Evolutionary conservation across 1,284 basidiomycete species (phyloP), one percentile per base, ranked within the genome.

Genomic region (Puccinia hordei): DNA sequence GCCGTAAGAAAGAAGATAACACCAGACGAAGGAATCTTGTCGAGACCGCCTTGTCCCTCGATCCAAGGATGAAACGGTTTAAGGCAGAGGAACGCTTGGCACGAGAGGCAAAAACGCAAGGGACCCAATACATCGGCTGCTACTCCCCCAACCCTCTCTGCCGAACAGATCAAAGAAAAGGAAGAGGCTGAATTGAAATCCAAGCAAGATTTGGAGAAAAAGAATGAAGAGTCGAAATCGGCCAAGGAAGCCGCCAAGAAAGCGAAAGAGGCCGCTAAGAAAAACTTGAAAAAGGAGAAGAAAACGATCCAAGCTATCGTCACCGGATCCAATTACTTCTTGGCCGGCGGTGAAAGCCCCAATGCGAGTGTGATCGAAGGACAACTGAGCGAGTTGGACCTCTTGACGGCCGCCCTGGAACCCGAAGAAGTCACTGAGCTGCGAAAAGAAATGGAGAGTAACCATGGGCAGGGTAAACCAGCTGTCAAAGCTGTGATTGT

Each of bases 1-100:
- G 94, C 80, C 90, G 94, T 87, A 99, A 99, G 89, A 98, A 98
- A 90, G 97, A 98, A 85, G 97, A 99, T 87, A 98, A 91, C 81
- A 92, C 94, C 2, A 92, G 95, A 84, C 87, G 98, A 55, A 91
- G 97, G 80, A 88, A 88, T 71, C 88, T 98, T 35, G 94, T 99
- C 71, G 97, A 99, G 88, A 88, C 92, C 81, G 91, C 94, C 12
- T 89, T 98, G 78, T 89, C 90, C 81, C 85, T 91, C 82, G 96
- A 99, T 86, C 96, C 96, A 41, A 93, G 96, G 82, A 98, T 99
- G 89, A 98, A 96, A 88, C 89, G 93, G 82, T 97, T 98, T 89
- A 97, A 96, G 87, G 92, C 94, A 83, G 91, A 97, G 85, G 96
- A 98, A 87, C 98, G 98, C 86, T 94, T 93, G 81, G 94, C 93